Evolutionary conservation across 768 basidiomycete species (phyloP).

Genomic region (Myochromella boudieri): DNA sequence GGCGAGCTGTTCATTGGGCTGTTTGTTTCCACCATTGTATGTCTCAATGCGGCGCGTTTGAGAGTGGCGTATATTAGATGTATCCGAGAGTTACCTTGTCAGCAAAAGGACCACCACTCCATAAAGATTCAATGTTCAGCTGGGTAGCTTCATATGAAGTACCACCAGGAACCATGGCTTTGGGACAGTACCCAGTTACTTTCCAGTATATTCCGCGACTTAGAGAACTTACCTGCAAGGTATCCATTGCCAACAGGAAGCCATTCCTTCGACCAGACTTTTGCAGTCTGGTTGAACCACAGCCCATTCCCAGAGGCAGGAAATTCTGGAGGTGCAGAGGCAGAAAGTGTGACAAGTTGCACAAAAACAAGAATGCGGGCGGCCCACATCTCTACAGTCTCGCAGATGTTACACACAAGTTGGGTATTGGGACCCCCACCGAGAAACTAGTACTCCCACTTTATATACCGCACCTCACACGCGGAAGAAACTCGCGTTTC

Average conservation of each 20-base stretch:
- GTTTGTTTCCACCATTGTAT: conserved; percentile 73
- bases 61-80: background rate
- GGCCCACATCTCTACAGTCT: conserved; percentile 23
- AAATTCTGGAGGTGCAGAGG: conserved; percentile 45
- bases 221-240: conserved; percentile 48
- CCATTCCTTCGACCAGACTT: conserved; percentile 56
- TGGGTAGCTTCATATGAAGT: conserved; percentile 59
- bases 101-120: conserved; percentile 73
- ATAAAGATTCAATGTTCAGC: conserved; percentile 75
- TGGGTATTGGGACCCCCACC: conserved; percentile 13
- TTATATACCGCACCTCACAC: conserved; percentile 14
- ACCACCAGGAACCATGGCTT: conserved; percentile 69
- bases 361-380: conserved; percentile 21
- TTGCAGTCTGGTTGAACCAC: conserved; percentile 61
- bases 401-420: conserved; percentile 6
- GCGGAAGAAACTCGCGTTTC: conserved; percentile 13
- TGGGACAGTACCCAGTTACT: too few species aligned
- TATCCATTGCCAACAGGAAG: conserved; percentile 78
- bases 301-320: conserved; percentile 73
- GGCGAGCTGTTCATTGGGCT: conserved; percentile 38
- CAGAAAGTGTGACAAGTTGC: conserved; percentile 19
- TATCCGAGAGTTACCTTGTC: conserved; percentile 47
- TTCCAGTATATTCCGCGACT: too few species aligned
- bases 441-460: conserved; percentile 15
- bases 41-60: conserved; percentile 31